Evolutionary conservation across 179 eudicot species (phyloP), one percentile per base, ranked within the genome.

Genomic region (Spergularia azorica): DNA sequence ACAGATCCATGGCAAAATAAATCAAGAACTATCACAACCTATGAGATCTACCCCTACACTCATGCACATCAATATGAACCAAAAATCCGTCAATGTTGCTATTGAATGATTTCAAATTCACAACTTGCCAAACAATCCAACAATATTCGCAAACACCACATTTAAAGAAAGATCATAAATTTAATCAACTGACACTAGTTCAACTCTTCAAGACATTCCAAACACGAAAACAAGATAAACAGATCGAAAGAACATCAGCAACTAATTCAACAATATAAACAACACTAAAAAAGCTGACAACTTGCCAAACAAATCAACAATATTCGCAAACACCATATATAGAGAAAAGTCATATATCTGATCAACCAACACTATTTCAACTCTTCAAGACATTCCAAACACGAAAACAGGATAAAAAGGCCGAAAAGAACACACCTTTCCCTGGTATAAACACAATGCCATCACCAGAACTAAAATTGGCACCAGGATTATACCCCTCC

Each of bases 391-490:
- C 60, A 14, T 67, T 41, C 46, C 16, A 18, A 76, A 63, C 11
- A 15, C 43, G n/a, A 15, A 58, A 1, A 8, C 43, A 54, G 39
- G 11, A 55, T 9, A 26, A 15, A 9, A 41, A 20, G 1, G 17
- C 20, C 4, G 52, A 3, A 63, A 9, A 65, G 61, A 54, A 50
- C 36, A 62, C 75, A 91, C 97, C 94, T 88, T 63, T 86, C 75
- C 87, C 92, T 2, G 97, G 97, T 76, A 90, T 76, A 76, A 77
- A 91, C 62, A 91, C 91, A 63, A 90, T 54, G 51, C 92, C 91
- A 52, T 73, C 60, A 50, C 91, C 90, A 5, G 82, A 70, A 77
- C 84, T 79, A 58, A 90, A 90, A 84, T 88, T 57, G 50, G 68
- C 83, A 58, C 77, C 84, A 4, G 89, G 87, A 61, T 92, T 92